Evolutionary conservation across 2,329 filamentous ascomycete species (phyloP).

Genomic region (Graphilbum sp.): DNA sequence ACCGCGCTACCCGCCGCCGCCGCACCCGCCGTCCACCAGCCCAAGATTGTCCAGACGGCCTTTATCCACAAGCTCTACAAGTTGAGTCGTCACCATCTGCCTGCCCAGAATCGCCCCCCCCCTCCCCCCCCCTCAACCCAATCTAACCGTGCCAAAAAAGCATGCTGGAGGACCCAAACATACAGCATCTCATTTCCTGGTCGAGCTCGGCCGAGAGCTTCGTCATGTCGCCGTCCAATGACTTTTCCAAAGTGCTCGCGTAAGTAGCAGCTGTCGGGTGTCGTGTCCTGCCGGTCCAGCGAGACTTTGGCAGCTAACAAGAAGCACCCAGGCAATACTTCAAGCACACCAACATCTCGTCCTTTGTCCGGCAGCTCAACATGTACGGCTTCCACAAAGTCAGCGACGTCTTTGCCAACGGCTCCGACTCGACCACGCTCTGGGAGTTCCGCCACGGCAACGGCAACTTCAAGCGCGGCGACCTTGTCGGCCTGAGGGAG

Average conservation of each 20-base stretch:
- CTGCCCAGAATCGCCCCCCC: no score
- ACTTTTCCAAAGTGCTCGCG: conserved; percentile 97
- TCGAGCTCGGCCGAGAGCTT: conserved; percentile 89
- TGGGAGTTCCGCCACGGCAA: conserved; percentile 99
- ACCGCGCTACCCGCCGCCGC: conserved; percentile 30
- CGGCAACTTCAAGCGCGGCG: conserved; percentile 90
- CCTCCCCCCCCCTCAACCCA: not conserved
- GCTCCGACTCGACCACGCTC: conserved; percentile 77
- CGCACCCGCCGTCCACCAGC: conserved; percentile 68
- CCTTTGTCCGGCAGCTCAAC: conserved; percentile 92
- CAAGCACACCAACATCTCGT: conserved; percentile 98
- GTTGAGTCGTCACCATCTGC: conserved; percentile 32
- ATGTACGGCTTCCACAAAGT: conserved; percentile 99
- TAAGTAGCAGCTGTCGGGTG: conserved; percentile 41
- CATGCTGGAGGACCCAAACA: conserved; percentile 89
- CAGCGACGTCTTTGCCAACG: conserved; percentile 95
- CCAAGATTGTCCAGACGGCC: conserved; percentile 94
- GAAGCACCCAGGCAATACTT: conserved; percentile 69
- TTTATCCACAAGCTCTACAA: conserved; percentile 99
- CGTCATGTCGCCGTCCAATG: conserved; percentile 92
- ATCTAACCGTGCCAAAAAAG: conserved; percentile 35
- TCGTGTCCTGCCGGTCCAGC: conserved; percentile 6
- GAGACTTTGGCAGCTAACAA: no score
- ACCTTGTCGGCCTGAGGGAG: conserved; percentile 77
- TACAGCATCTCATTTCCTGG: conserved; percentile 95